These are phyloP conservation scores for Suillus fuscotomentosus DNA, from an alignment of 768 basidiomycete genomes.

Conservation along the genomic window DNA sequence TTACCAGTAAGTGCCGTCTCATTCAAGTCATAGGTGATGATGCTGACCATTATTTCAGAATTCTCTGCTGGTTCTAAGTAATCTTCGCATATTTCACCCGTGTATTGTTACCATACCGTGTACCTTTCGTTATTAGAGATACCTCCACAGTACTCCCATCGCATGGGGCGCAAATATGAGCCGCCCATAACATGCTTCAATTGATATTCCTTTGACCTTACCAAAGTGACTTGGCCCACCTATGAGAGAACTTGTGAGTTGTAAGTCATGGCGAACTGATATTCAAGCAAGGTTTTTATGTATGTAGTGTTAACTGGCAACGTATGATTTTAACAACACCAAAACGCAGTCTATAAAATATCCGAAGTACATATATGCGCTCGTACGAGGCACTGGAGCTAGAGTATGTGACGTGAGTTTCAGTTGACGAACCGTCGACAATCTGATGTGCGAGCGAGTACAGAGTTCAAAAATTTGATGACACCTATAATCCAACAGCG, in stretches of 20 bases:
- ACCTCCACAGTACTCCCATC: conserved; percentile 15
- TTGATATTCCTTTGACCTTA: not conserved
- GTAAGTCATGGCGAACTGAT: not conserved
- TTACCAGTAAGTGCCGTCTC: conserved; percentile 51
- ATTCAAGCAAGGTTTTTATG: not conserved
- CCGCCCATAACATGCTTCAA: not conserved
- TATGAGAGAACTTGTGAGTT: not conserved
- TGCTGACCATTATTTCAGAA: conserved; percentile 34
- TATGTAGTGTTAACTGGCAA: not conserved
- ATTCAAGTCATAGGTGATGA: not conserved
- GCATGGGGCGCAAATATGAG: not conserved
- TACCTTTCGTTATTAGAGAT: conserved; percentile 31
- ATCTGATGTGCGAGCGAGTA: not conserved
- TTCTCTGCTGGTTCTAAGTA: conserved; percentile 64
- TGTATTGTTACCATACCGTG: conserved; percentile 35
- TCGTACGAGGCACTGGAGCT: not conserved
- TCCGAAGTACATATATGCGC: not conserved
- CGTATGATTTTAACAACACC: not conserved
- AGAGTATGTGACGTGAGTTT: not conserved
- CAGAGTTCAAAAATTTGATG: not conserved
- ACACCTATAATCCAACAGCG: not conserved
- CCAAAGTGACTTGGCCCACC: no score
- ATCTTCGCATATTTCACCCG: conserved; percentile 18
- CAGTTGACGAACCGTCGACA: not conserved
- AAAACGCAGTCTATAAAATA: not conserved